Conservation (phyloP, 768 basidiomycete genomes). For the Collybiopsis luxurians region DNA sequence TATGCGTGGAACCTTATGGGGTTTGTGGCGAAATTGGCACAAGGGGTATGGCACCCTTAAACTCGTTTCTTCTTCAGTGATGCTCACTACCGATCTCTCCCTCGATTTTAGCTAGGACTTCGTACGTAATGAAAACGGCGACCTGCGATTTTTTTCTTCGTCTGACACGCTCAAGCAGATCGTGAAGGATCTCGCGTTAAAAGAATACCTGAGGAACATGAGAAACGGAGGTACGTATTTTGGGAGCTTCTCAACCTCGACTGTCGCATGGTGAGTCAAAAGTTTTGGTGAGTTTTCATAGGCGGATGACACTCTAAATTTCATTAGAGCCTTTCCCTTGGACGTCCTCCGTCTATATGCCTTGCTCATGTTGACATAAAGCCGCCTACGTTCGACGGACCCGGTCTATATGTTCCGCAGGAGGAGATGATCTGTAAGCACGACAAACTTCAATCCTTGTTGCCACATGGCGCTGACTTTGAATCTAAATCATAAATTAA, state of each 20-base stretch:
- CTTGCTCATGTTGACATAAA: constrained; percentile 64
- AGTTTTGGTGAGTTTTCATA: not conserved
- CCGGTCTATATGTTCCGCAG: constrained; percentile 44
- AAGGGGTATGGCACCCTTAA: constrained; percentile 44
- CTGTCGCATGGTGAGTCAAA: constrained; percentile 51
- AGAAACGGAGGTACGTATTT: constrained; percentile 65
- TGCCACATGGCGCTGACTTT: constrained; percentile 7
- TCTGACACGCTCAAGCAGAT: constrained; percentile 39
- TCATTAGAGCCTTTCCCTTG: constrained; percentile 61
- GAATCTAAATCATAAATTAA: constrained; percentile 7
- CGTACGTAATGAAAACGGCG: constrained; percentile 43
- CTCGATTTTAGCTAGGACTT: constrained; percentile 52
- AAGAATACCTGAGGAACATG: constrained; percentile 69
- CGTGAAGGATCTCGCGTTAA: constrained; percentile 63
- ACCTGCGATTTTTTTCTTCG: not conserved
- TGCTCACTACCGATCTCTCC: constrained; percentile 6
- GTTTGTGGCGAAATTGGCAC: constrained; percentile 68
- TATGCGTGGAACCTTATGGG: constrained; percentile 80
- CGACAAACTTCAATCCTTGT: constrained; percentile 1
- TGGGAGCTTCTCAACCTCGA: constrained; percentile 77
- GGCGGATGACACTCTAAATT: not conserved
- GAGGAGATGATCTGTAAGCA: constrained; percentile 51
- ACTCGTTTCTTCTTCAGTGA: not conserved
- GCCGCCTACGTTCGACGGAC: constrained; percentile 47
- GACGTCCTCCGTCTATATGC: constrained; percentile 68